Evolutionary conservation across 768 basidiomycete genomes (phyloP), one percentile per base, ranked within the genome.

Genomic region (Amanita polypyramis): DNA sequence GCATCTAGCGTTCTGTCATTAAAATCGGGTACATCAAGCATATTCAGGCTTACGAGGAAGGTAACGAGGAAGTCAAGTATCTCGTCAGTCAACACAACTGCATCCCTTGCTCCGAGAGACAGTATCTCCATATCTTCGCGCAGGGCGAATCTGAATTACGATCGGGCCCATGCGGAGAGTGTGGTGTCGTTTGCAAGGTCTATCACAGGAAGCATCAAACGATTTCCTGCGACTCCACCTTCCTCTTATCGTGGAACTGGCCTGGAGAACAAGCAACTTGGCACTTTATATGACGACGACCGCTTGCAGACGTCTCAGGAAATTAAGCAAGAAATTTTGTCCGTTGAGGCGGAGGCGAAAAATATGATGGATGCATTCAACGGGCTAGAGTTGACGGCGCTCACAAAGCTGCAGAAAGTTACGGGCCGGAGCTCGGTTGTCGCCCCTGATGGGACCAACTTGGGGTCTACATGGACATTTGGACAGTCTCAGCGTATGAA

Each of bases 281-380:
- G 60, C 29, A 60, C 58, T 44, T 60, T 74, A 39, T 66, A 74
- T 43, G 77, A 79, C 49, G 79, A 82, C 43, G 76, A 80, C 1
- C 70, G 66, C 44, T 62, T 78, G 48, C 73, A 76, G 50, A 74
- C 81, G n/a, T 71, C 76, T 50, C 69, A 74, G 52, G 73, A 82
- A 33, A 79, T 89, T 46, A 77, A 73, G 33, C 67, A 74, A 38
- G 82, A 88, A 55, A 83, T 90, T 36, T 65, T 73, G 50, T 62
- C 70, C 5, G 76, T 90, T 36, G 85, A 88, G 59, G 78, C 79
- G 27, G 86, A 90, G 58, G 78, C 75, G 5, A 72, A 73, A 52
- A 70, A 82, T 42, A 62, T 89, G 39, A 73, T 87, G 63, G 86
- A 89, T 57, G 85, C 85, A 2, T 89, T 89, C 61, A 85, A 77